Percentiles rank a stretch among this genome's conserved stretches.
These are phyloP conservation scores for Clarireedia hainanense DNA, from an alignment of 2,329 filamentous ascomycete species.

Conservation along the genomic window DNA sequence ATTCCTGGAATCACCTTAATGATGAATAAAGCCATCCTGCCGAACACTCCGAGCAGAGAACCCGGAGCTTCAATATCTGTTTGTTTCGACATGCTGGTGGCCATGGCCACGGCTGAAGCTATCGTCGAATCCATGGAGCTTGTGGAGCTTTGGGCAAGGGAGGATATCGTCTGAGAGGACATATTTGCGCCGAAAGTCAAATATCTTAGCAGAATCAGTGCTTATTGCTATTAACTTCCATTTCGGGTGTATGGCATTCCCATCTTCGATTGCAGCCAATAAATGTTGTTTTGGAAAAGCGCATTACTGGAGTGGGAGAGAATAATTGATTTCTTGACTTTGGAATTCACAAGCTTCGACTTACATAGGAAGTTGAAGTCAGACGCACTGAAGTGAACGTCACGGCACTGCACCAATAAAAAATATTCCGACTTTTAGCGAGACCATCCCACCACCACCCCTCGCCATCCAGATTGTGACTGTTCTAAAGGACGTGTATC, in stretches of 20 bases:
- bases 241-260: background rate
- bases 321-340: background rate
- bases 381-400: background rate
- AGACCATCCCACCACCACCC: constrained; percentile 8
- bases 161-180: constrained; percentile 16
- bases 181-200: background rate
- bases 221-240: background rate
- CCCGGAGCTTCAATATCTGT: constrained; percentile 33
- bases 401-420: background rate
- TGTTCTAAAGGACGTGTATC: constrained; percentile 5
- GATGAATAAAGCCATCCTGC: constrained; percentile 44
- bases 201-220: background rate
- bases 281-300: background rate
- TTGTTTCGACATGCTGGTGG: constrained; percentile 19
- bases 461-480: constrained; percentile 8
- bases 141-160: constrained; percentile 16
- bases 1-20: constrained; percentile 50
- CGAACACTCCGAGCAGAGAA: constrained; percentile 52
- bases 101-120: constrained; percentile 15
- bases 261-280: background rate
- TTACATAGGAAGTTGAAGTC: background rate
- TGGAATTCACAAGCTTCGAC: background rate
- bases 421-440: constrained; percentile 6
- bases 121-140: constrained; percentile 18
- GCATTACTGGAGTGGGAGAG: background rate